These are phyloP conservation scores for Colletotrichum higginsianum DNA, from an alignment of 2,329 filamentous ascomycete species.

Conservation along the genomic window DNA sequence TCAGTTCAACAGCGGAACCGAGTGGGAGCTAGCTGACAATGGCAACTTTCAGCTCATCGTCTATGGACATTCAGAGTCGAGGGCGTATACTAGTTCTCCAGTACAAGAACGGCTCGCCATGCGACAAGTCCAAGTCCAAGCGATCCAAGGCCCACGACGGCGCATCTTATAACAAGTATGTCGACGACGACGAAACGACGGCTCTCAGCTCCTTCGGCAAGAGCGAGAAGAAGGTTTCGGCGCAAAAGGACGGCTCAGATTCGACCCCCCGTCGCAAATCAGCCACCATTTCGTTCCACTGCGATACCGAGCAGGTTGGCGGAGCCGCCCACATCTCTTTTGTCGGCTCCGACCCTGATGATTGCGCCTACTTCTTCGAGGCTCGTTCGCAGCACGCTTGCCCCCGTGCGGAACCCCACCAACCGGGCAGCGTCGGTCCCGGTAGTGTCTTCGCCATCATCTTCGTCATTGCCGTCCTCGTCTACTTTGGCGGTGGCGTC, in stretches of 20 bases:
- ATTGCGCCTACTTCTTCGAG: constrained; percentile 97
- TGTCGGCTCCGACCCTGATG: constrained; percentile 85
- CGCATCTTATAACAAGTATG: constrained; percentile 46
- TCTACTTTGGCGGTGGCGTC: constrained; percentile 92
- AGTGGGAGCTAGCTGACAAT: constrained; percentile 7
- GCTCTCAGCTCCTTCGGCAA: constrained; percentile 45
- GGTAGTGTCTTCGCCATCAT: constrained; percentile 91
- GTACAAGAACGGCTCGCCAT: constrained; percentile 84
- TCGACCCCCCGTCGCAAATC: constrained; percentile 73
- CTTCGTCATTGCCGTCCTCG: constrained; percentile 80
- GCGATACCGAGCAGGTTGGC: constrained; percentile 83
- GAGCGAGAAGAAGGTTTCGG: constrained; percentile 45
- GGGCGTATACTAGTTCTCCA: constrained; percentile 84
- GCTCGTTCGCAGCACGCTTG: constrained; percentile 89
- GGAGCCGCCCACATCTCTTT: constrained; percentile 83
- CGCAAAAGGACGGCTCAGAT: constrained; percentile 54
- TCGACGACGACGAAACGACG: constrained; percentile 55
- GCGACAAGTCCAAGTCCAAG: constrained; percentile 65
- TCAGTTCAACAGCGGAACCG: no score
- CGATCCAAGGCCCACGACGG: constrained; percentile 48
- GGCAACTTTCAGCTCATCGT: constrained; percentile 63
- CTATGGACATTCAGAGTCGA: constrained; percentile 68
- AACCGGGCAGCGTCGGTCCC: constrained; percentile 79
- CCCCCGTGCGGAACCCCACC: constrained; percentile 75
- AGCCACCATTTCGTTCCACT: constrained; percentile 92